Percentiles rank a stretch among this genome's conserved stretches.
These are phyloP conservation scores for Ochromonas danica DNA, from an alignment of 108 stramenopile genomes.

Conservation along the genomic window DNA sequence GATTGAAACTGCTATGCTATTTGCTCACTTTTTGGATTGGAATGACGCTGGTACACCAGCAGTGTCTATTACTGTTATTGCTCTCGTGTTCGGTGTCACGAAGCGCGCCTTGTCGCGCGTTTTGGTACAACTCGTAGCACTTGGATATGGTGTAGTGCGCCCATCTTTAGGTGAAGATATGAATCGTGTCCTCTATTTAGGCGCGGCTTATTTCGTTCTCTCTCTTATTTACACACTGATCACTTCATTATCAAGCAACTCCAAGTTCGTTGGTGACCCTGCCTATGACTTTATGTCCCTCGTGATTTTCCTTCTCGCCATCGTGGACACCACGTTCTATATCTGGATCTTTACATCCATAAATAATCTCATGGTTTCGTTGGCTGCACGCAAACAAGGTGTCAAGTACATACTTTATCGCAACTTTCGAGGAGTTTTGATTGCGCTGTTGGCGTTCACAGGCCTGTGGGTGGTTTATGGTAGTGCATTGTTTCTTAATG, in stretches of 20 bases:
- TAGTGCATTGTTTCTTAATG: background rate
- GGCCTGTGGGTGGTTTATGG: conserved; percentile 9
- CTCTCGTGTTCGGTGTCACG: conserved; percentile 4
- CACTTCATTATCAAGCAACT: background rate
- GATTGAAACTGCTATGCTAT: conserved; percentile 34
- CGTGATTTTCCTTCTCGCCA: conserved; percentile 22
- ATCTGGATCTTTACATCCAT: conserved; percentile 32
- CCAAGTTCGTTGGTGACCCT: conserved; percentile 22
- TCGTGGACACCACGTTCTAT: conserved; percentile 31
- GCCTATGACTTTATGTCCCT: conserved; percentile 1
- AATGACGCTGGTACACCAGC: conserved; percentile 27
- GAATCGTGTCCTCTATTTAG: conserved; percentile 29
- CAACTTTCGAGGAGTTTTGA: conserved; percentile 20
- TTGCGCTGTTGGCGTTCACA: background rate
- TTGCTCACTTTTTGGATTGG: conserved; percentile 30
- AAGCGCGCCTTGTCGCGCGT: conserved; percentile 33
- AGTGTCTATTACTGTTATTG: background rate
- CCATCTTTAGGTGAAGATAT: conserved; percentile 34
- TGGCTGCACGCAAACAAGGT: conserved; percentile 15
- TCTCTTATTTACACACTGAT: conserved; percentile 20
- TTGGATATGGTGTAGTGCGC: conserved; percentile 31
- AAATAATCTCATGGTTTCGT: conserved; percentile 29
- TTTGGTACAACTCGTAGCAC: conserved; percentile 11
- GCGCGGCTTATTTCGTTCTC: conserved; percentile 11
- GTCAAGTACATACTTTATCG: conserved; percentile 19